Base-by-base conservation (phyloP, 2,329 filamentous ascomycete genomes). In the Akanthomyces muscarius region DNA sequence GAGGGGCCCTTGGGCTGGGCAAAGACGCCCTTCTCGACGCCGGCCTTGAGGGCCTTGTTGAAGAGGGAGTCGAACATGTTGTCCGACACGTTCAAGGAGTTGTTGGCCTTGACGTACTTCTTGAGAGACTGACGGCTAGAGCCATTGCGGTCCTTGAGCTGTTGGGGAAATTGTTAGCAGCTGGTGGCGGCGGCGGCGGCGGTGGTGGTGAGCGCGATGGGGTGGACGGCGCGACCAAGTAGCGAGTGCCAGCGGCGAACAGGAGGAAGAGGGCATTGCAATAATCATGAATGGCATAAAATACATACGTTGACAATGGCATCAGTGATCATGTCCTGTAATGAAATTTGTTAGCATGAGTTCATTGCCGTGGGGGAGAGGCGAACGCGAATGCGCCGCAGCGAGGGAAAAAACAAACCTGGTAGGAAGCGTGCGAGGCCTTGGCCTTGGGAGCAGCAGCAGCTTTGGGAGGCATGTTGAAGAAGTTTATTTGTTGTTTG, bases 1-100 rank as follows among this genome's bases (percentile, higher is more conserved):
- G 92, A 97, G 65, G 91, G 84, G 71, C 92, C 92, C 87, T 97
- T 97, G 73, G 92, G 93, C 76, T 94, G 92, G 73, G 88, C 84
- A 75, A 97, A 97, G 71, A 90, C 84, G 66, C 90, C 91, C 83
- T 89, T 92, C 72, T 96, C 91, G 70, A 93, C 92, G 76, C 92
- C 92, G 65, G 82, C 80, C 79, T 89, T 86, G 74, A 96, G 83
- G 61, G 91, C 91, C 77, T 89, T 89, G 87, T 95, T 95, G 86
- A 96, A 92, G 71, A 92, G 88, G 66, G 83, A 84, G 73, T 83
- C 84, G 77, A 86, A 86, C 83, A 86, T 86, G 71, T 80, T 80
- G 74, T 84, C 76, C 67, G 75, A 72, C 30, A 74, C 73, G 64
- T 75, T 76, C 70, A 82, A 74, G 65, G 72, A 76, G 77, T 84